phyloP scores from a whole-genome alignment of 202 grass and related monocot genomes.

The Schoenoplectus triqueter region DNA sequence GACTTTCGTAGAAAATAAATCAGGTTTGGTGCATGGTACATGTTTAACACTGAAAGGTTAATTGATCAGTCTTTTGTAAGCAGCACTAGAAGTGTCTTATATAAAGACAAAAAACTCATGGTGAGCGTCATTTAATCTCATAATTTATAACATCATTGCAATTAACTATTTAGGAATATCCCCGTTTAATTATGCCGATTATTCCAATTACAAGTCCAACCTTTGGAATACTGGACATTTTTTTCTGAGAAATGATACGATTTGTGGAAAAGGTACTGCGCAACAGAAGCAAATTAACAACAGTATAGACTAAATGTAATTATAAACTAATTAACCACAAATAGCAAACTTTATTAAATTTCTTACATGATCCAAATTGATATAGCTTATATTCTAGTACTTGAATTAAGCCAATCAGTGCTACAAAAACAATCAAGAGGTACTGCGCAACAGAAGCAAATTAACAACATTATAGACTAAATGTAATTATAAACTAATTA shows the following conservation, averaged over 20 bases:
- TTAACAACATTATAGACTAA: neutral
- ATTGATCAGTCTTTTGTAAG: neutral
- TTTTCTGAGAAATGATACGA: neutral
- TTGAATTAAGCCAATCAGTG: neutral
- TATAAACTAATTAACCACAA: no score
- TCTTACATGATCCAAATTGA: neutral
- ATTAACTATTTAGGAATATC: neutral
- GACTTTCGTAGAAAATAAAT: constrained; percentile 8
- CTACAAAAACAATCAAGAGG: neutral
- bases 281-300: neutral
- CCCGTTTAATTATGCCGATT: neutral
- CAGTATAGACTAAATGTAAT: neutral
- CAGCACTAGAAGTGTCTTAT: neutral
- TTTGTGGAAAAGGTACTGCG: neutral
- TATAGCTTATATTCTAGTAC: no score
- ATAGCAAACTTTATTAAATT: neutral
- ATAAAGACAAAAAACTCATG: neutral
- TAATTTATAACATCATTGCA: neutral
- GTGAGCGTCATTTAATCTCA: neutral
- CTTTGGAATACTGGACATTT: neutral
- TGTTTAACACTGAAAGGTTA: neutral
- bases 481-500: neutral
- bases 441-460: constrained; percentile 5
- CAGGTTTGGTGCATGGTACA: neutral
- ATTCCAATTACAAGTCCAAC: neutral